phyloP scores from a whole-genome alignment of 441 rosid genomes.

The Pelargonium myrrhifolium region DNA sequence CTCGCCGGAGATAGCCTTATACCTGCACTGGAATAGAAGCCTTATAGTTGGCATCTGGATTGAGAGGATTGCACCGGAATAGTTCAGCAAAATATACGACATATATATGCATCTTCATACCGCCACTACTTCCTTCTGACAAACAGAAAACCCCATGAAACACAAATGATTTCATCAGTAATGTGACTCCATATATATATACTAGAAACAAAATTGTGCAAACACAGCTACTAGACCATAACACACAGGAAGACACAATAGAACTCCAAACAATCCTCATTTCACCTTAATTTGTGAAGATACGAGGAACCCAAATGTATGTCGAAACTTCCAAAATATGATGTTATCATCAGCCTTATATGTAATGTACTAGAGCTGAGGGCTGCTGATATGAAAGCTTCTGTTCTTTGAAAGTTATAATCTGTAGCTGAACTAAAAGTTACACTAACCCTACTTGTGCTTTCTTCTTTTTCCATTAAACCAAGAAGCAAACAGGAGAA shows the following conservation, averaged over 20 bases:
- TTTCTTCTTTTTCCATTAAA: neutral
- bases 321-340: neutral
- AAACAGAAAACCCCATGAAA: neutral
- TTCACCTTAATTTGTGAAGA: neutral
- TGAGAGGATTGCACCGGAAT: too few species aligned
- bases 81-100: neutral
- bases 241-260: neutral
- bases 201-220: neutral
- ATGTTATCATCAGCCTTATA: neutral
- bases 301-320: neutral
- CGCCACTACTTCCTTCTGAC: neutral
- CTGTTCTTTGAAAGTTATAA: neutral
- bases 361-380: neutral
- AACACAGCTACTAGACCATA: too few species aligned
- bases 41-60: too few species aligned
- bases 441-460: neutral
- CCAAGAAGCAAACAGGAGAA: slow-evolving; percentile 1
- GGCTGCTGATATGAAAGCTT: neutral
- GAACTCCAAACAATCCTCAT: neutral
- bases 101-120: neutral
- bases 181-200: neutral
- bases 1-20: neutral
- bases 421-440: neutral
- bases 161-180: neutral
- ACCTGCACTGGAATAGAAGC: too few species aligned